Evolutionary conservation across 1,284 basidiomycete species (phyloP), one percentile per base, ranked within the genome.

Genomic region (Apiotrichum laibachii): DNA sequence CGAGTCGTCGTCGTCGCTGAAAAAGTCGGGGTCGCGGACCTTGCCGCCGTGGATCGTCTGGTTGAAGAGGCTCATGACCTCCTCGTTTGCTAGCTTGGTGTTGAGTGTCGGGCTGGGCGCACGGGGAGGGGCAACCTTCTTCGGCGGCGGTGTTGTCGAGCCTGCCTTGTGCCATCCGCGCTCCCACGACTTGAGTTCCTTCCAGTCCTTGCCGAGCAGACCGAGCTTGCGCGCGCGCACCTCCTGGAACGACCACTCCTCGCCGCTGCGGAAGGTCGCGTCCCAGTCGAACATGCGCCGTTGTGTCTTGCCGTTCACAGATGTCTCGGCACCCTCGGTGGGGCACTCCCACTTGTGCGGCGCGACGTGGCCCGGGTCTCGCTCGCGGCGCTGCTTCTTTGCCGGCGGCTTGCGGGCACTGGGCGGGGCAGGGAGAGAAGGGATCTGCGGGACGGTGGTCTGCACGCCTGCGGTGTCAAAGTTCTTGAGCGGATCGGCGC

Each of bases 1-100:
- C 13, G 79, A 80, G 50, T 81, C 81, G 45, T 77, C 73, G 49
- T 70, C 67, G 45, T 76, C 70, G 61, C 63, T 70, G 16, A 33
- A 45, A 15, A 54, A 55, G 52, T 72, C 68, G 34, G 59, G 75
- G 15, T 74, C 66, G 46, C 67, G 65, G 45, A 83, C 81, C 35
- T 80, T 73, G 54, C 72, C 72, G 16, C 71, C 76, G 45, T 74
- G 74, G 50, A 84, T 83, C 0, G 88, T 90, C 78, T 87, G 77
- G 73, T 95, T 94, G 75, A 92, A 94, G 86, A 96, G 90, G 58
- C 87, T 88, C 79, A 91, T 91, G 42, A 96, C 90, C 72, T 95
- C 92, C n/a, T 85, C 88, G 53, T 94, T 82, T 4, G 93, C 93
- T 63, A 91, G 89, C 75, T 92, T 92, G 47, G 89, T 92, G 71